Percentiles rank a stretch among this genome's conserved stretches.
phyloP scores from a whole-genome alignment of 1,139 yeast species.

The Yamadazyma blattariae region DNA sequence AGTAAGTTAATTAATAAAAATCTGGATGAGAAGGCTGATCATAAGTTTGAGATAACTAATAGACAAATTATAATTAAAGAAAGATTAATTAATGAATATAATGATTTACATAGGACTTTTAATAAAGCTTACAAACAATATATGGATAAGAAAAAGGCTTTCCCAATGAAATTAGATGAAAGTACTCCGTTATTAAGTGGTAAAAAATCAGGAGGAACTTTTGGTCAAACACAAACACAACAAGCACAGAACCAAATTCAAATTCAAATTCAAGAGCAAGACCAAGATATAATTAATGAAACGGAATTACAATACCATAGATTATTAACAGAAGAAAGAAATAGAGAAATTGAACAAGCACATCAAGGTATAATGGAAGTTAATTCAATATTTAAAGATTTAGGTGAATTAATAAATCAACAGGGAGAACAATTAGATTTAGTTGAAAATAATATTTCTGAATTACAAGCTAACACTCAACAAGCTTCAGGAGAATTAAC shows the following conservation, averaged over 20 bases:
- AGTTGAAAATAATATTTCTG: conserved; percentile 73
- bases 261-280: conserved; percentile 31
- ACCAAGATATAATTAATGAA: conserved; percentile 42
- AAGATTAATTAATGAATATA: conserved; percentile 34
- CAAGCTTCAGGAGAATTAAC: conserved; percentile 67
- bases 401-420: conserved; percentile 72
- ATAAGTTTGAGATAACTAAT: conserved; percentile 25
- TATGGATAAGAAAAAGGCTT: conserved; percentile 29
- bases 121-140: conserved; percentile 25
- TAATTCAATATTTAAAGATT: conserved; percentile 77
- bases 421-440: conserved; percentile 85
- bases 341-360: conserved; percentile 67
- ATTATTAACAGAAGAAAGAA: conserved; percentile 67
- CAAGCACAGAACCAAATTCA: conserved; percentile 21
- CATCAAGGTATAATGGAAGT: conserved; percentile 80
- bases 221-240: neutral
- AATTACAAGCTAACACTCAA: conserved; percentile 63
- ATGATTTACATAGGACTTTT: conserved; percentile 37
- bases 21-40: conserved; percentile 14
- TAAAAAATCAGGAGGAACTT: neutral
- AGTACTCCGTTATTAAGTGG: conserved; percentile 26
- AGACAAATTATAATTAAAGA: conserved; percentile 41
- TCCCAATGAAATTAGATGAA: conserved; percentile 23
- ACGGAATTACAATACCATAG: conserved; percentile 76
- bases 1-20: conserved; percentile 33